Evolutionary conservation across 2,329 filamentous ascomycete species (phyloP).

Genomic region (Ascochyta lentis): DNA sequence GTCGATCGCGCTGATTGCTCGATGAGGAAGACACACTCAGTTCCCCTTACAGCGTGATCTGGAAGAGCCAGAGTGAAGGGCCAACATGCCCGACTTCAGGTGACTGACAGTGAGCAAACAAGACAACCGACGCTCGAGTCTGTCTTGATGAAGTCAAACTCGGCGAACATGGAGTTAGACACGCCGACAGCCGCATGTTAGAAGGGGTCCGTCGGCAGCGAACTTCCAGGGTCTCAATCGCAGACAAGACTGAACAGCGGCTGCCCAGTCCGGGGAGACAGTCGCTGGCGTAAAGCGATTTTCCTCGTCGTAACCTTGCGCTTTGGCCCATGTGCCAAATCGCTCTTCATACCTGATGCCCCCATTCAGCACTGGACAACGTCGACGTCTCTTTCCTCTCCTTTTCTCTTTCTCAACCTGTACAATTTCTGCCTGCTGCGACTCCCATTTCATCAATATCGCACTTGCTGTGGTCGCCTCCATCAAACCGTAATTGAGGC

Average conservation of each 20-base stretch:
- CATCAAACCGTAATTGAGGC: constrained; percentile 38
- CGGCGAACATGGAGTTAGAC: constrained; percentile 14
- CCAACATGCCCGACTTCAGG: constrained; percentile 1
- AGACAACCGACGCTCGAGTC: background rate
- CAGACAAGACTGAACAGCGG: constrained; percentile 22
- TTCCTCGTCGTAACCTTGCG: constrained; percentile 45
- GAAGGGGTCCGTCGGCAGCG: constrained; percentile 7
- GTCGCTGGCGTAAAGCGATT: constrained; percentile 38
- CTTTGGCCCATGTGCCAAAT: constrained; percentile 45
- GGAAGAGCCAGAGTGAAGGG: background rate
- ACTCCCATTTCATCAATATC: constrained; percentile 34
- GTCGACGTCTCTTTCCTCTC: constrained; percentile 33
- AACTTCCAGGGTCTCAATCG: constrained; percentile 23
- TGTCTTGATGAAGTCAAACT: background rate
- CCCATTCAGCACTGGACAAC: constrained; percentile 30
- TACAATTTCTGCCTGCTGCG: constrained; percentile 23
- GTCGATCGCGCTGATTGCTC: constrained; percentile 24
- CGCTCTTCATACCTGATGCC: constrained; percentile 41
- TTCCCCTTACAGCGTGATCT: constrained; percentile 20
- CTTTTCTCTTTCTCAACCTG: constrained; percentile 33
- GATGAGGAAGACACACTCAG: constrained; percentile 17
- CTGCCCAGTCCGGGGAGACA: constrained; percentile 20
- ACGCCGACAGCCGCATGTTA: constrained; percentile 10
- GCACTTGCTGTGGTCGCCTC: constrained; percentile 26
- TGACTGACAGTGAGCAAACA: too few species aligned